Base-by-base conservation (phyloP, 192 early-diverging fungal genomes). In the Mortierella alpina region DNA sequence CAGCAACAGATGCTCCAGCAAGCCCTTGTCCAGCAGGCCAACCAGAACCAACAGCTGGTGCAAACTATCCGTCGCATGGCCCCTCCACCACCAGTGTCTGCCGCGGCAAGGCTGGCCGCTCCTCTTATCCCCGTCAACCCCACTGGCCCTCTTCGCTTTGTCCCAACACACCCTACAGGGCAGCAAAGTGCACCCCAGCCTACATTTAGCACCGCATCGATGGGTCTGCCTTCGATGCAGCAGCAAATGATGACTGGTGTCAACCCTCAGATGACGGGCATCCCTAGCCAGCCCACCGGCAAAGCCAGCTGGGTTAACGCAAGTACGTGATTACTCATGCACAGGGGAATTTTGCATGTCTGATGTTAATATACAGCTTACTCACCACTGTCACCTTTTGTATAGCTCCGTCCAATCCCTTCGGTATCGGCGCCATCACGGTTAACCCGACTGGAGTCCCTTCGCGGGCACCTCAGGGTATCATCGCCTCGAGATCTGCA, bases 191-290 rank as follows among this genome's bases (percentile, higher is more conserved):
- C 63, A 15, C 64, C 70, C 7, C 77, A 50, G 18, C 76, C 76
- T n/a, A 63, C 70, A 0, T 80, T 63, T 40, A 80, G 70, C 66
- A 80, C 77, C 2, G 59, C 77, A 1, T 63, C 54, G 0, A 80
- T 80, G 49, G 77, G 77, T 64, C 77, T 80, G 14, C 77, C 77
- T 53, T 46, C 77, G 52, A 39, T 72, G 59, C 77, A 80, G 42
- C 77, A 80, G 60, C 77, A 80, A 54, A 80, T 80, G 75, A 78
- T 78, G 77, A 80, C 76, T 8, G 76, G 76, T 0, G 51, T 78
- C 13, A 66, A 57, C 48, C 63, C 75, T 55, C 75, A 70, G 50
- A 79, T 79, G 76, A 71, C 69, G 8, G 69, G 70, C 4, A 63
- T 80, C 46, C 59, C 54, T 20, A 40, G 51, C 15, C 77, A 87